phyloP scores from a whole-genome alignment of 2,329 filamentous ascomycete species.

The Fusarium stilboides region DNA sequence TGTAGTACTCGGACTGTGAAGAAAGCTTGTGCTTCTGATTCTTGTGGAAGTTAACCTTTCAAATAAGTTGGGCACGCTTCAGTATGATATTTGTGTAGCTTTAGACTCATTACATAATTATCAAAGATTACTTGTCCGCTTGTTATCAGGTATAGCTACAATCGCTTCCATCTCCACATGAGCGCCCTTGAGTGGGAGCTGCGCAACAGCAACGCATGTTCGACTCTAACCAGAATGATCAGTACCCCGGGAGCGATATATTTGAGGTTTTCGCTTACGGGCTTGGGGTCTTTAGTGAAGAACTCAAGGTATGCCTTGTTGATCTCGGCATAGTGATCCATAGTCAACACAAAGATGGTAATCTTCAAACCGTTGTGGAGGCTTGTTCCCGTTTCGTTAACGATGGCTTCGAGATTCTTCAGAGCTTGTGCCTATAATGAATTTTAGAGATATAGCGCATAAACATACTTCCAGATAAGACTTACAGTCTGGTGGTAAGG shows the following conservation, averaged over 20 bases:
- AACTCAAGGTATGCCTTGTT: constrained; percentile 14
- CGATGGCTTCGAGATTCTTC: neutral
- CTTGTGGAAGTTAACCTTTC: too few species aligned
- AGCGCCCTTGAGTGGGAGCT: neutral
- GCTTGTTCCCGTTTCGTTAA: constrained; percentile 5
- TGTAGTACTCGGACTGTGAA: too few species aligned
- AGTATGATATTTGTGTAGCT: too few species aligned
- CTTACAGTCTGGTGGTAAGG: constrained; percentile 2
- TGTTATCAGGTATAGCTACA: constrained; percentile 9
- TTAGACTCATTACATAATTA: neutral
- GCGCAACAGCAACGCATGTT: constrained; percentile 8
- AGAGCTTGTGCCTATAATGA: neutral
- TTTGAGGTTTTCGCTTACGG: neutral
- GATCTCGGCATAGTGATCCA: constrained; percentile 7
- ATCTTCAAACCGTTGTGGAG: constrained; percentile 11
- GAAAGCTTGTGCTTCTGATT: neutral
- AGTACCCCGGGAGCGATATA: neutral
- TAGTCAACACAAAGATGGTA: constrained; percentile 1
- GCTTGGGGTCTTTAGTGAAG: neutral
- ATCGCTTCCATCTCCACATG: constrained; percentile 14
- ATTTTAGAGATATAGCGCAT: neutral
- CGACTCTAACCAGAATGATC: neutral
- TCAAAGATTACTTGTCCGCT: neutral
- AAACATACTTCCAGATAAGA: accelerated
- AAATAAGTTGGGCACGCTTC: too few species aligned